Percentiles rank a stretch among this genome's conserved stretches.
Evolutionary conservation across 305 asterid species (phyloP).

Genomic region (Striga hermonthica): DNA sequence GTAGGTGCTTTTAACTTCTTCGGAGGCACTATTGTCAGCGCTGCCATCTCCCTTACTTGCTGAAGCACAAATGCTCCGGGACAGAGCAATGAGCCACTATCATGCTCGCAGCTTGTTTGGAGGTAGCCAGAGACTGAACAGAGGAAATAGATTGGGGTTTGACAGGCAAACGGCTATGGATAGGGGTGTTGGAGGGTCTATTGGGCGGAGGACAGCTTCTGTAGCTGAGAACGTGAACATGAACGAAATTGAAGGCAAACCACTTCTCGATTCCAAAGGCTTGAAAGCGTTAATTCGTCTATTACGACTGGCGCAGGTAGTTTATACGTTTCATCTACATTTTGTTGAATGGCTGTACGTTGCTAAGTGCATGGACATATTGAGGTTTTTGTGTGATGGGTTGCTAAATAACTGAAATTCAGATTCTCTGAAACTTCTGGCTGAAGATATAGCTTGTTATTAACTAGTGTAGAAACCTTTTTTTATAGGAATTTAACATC

Average conservation of each 20-base stretch:
- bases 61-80: constrained; percentile 99
- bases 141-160: constrained; percentile 80
- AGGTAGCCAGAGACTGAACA: constrained; percentile 74
- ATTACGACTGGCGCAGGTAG: constrained; percentile 87
- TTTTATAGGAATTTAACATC: constrained; percentile 7
- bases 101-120: constrained; percentile 99
- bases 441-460: background rate
- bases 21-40: constrained; percentile 95
- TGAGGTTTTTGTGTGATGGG: constrained; percentile 1
- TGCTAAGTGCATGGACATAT: constrained; percentile 20
- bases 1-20: constrained; percentile 95
- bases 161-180: constrained; percentile 87
- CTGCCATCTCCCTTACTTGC: constrained; percentile 98
- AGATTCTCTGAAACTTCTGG: constrained; percentile 12
- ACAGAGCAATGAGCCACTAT: constrained; percentile 98
- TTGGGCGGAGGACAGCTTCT: constrained; percentile 75
- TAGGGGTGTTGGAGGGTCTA: constrained; percentile 91
- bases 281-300: constrained; percentile 91
- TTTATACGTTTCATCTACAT: constrained; percentile 13
- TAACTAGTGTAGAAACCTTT: background rate
- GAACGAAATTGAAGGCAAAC: constrained; percentile 97
- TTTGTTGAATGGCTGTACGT: constrained; percentile 11
- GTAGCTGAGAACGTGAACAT: constrained; percentile 72
- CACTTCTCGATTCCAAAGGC: constrained; percentile 84
- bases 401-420: background rate